Base-by-base conservation (phyloP, 441 rosid genomes). In the Mallotus japonicus region DNA sequence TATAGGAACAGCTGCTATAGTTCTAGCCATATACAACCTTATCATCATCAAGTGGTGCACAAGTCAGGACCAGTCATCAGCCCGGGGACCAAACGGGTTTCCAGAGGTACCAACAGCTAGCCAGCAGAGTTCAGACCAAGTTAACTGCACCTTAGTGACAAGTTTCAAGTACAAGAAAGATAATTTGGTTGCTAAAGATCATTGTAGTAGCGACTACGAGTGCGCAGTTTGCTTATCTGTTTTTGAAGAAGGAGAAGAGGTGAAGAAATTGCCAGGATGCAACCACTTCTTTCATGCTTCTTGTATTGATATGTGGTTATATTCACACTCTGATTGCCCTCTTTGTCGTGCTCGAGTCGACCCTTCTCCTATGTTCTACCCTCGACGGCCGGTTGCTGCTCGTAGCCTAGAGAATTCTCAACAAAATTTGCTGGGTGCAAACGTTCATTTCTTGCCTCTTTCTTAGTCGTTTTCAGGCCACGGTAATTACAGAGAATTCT, bases 271-370 rank as follows among this genome's bases (percentile, higher is more conserved):
- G 71, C 97, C 96, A 10, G 85, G 81, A 13, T 90, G 97, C 54
- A 87, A 85, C 11, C 97, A 92, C 66, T 83, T 82, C 11, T 92
- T 90, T 73, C 97, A 92, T 66, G 79, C 83, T 37, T 83, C 80
- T 1, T 90, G 95, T 54, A 89, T 92, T 13, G 96, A 92, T 74
- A 88, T 92, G 96, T 92, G 96, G 97, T 85, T 92, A 34, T 87
- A 83, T 58, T 85, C 96, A 60, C 96, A 90, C 75, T 85, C 92
- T 47, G 87, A 92, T 1, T 92, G 97, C 73, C 97, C 96, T 34
- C 91, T 92, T 24, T 92, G 96, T 20, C 88, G 96, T 55, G 70
- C 89, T 17, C 78, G 83, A 14, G 89, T 89, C 15, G 86, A 83
- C 57, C 60, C 82, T 32, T 47, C 71, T 16, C 17, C 14, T 28